Base-by-base conservation (phyloP, 2,329 filamentous ascomycete species). In the Penicillium griseofulvum region DNA sequence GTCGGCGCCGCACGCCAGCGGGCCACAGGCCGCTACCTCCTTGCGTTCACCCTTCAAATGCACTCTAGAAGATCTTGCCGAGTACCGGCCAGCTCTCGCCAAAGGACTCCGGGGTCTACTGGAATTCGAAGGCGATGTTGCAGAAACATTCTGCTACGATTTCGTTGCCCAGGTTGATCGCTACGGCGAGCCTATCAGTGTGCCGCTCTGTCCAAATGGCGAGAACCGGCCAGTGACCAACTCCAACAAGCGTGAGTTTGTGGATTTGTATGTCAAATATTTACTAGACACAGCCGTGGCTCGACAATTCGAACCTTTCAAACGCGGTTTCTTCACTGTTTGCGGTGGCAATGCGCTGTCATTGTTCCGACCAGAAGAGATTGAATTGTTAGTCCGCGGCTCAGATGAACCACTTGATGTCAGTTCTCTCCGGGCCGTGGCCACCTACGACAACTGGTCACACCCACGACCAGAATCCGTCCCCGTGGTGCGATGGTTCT, bases 261-360 rank as follows among this genome's bases (percentile, higher is more conserved):
- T 96, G 50, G 88, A 93, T 63, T 78, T 91, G 2, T 96, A 96
- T 68, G 83, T 96, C 10, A 84, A 86, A 37, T 89, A 93, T 69
- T 72, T 93, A 10, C 83, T 97, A 11, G 91, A 96, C 65, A 86
- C 81, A 7, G 83, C 89, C 0, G 88, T 96, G 1, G 78, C 83
- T 37, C 83, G 90, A 38, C 91, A 96, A 68, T 97, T 95, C 61
- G 91, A 96, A 69, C 91, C 92, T 0, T 97, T 97, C 80, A 94
- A 94, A 70, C 85, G 91, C 52, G 92, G 92, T 0, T 97, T 97
- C 74, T 97, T 91, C 71, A 95, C 89, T 0, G 90, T 96, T 28
- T 96, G 91, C 68, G 89, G 88, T 34, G 90, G 91, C 34, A 96
- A 94, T 68, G 91, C 92, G 0, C 79, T 96, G 34, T 90, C 88